These are phyloP conservation scores for Radiomyces spectabilis DNA, from an alignment of 192 early-diverging fungal species.

Conservation along the genomic window DNA sequence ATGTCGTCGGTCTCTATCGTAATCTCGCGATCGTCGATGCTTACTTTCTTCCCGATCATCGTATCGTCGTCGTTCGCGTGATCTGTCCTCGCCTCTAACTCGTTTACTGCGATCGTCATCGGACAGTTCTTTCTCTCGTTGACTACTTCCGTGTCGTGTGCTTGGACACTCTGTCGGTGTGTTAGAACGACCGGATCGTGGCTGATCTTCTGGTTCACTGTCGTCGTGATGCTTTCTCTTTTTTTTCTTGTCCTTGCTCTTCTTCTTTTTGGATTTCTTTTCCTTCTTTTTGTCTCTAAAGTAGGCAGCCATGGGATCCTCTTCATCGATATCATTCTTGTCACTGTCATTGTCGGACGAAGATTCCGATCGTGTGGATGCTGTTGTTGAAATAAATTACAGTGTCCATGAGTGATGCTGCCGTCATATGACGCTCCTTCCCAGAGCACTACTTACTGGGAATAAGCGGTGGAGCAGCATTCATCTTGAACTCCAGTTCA, in stretches of 20 bases:
- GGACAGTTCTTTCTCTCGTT: too few relatives aligned
- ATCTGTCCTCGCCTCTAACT: too few relatives aligned
- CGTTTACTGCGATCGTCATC: too few relatives aligned
- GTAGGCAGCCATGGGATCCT: slow-evolving; percentile 61
- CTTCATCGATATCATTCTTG: slow-evolving; percentile 17
- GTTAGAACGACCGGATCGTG: too few relatives aligned
- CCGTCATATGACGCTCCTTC: background rate
- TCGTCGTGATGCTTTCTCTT: slow-evolving; percentile 32
- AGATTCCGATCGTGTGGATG: background rate
- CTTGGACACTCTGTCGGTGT: too few relatives aligned
- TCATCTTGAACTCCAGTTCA: slow-evolving; percentile 36
- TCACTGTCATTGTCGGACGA: background rate
- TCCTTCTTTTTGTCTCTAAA: slow-evolving; percentile 58
- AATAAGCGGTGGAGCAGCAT: slow-evolving; percentile 41
- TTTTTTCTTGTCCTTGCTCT: slow-evolving; percentile 9
- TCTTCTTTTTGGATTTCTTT: slow-evolving; percentile 29
- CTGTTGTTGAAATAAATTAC: background rate
- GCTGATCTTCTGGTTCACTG: slow-evolving; percentile 1
- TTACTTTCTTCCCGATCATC: too few relatives aligned
- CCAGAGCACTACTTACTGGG: background rate
- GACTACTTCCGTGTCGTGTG: too few relatives aligned
- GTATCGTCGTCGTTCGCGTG: too few relatives aligned
- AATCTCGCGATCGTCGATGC: too few relatives aligned
- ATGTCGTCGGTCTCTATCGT: too few relatives aligned
- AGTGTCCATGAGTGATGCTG: background rate